Conservation (phyloP, 345 rosid genomes). For the Orychophragmus violaceus region DNA sequence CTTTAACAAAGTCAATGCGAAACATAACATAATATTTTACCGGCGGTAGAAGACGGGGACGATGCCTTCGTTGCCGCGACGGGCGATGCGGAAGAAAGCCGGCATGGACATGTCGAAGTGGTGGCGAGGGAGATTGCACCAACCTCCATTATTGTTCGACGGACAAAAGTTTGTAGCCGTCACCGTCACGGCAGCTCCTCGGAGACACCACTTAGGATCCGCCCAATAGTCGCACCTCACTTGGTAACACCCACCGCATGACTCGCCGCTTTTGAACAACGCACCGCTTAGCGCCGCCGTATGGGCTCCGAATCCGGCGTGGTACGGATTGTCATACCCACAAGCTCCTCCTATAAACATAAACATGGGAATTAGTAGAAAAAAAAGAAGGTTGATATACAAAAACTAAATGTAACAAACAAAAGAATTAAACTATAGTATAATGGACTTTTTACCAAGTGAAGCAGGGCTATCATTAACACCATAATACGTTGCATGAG, state of each 20-base stretch:
- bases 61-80: constrained; percentile 72
- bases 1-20: neutral
- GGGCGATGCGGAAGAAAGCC: constrained; percentile 63
- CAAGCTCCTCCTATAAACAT: constrained; percentile 68
- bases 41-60: constrained; percentile 59
- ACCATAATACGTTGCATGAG: constrained; percentile 74
- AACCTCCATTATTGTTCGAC: constrained; percentile 64
- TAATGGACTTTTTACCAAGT: constrained; percentile 45
- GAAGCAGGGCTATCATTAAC: constrained; percentile 65
- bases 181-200: constrained; percentile 42
- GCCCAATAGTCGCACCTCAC: constrained; percentile 46
- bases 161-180: constrained; percentile 89
- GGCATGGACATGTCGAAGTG: constrained; percentile 81
- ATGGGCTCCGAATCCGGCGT: constrained; percentile 76
- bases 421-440: neutral
- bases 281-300: constrained; percentile 70
- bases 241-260: constrained; percentile 74
- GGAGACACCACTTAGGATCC: constrained; percentile 81
- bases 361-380: neutral
- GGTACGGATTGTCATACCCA: constrained; percentile 68
- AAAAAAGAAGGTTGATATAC: neutral
- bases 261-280: constrained; percentile 55
- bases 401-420: neutral
- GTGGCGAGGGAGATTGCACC: constrained; percentile 75
- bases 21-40: constrained; percentile 23